Conservation (phyloP, 345 rosid genomes). For the Populus pruinosa region DNA sequence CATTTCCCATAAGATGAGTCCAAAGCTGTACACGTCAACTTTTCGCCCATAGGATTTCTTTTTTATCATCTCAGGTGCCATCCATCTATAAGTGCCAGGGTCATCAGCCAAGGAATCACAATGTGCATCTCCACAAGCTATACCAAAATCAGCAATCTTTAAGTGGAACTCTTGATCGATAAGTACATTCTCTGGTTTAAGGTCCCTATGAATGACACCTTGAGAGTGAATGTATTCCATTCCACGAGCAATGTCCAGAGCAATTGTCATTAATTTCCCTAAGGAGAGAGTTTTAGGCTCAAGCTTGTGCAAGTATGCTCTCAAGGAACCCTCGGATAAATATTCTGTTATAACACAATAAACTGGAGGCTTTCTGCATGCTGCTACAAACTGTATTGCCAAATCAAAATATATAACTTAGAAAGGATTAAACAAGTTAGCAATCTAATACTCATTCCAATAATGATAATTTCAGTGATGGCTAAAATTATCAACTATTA, state of each 20-base stretch:
- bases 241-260: slow-evolving; percentile 81
- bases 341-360: slow-evolving; percentile 72
- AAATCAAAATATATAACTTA: slow-evolving; percentile 4
- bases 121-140: slow-evolving; percentile 84
- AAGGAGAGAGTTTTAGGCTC: slow-evolving; percentile 71
- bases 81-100: slow-evolving; percentile 98
- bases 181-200: slow-evolving; percentile 92
- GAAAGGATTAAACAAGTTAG: background rate
- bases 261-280: slow-evolving; percentile 54
- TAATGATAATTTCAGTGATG: background rate
- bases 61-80: slow-evolving; percentile 99
- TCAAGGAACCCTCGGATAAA: slow-evolving; percentile 68
- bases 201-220: slow-evolving; percentile 90
- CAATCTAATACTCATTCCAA: background rate
- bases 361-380: slow-evolving; percentile 66
- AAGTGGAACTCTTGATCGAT: slow-evolving; percentile 64
- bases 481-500: background rate
- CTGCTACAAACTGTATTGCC: slow-evolving; percentile 60
- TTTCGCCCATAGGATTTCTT: slow-evolving; percentile 73
- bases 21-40: slow-evolving; percentile 94
- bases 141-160: slow-evolving; percentile 96
- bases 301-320: slow-evolving; percentile 90
- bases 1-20: slow-evolving; percentile 97
- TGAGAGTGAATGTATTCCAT: slow-evolving; percentile 92
- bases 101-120: slow-evolving; percentile 87